phyloP scores from a whole-genome alignment of 1,139 yeast species.

The Yamadazyma mexicana region DNA sequence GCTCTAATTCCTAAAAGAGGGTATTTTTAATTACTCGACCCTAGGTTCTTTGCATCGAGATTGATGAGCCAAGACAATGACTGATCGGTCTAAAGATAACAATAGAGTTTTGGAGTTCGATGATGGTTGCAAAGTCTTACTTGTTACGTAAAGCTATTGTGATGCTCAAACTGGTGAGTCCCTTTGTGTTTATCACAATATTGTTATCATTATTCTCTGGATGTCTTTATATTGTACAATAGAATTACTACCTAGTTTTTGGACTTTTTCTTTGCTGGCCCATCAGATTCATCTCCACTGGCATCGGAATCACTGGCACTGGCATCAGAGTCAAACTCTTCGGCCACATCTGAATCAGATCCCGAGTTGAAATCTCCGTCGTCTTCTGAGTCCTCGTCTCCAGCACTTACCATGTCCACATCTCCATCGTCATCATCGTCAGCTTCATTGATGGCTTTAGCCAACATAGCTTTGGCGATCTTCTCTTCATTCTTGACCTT shows the following conservation, averaged over 20 bases:
- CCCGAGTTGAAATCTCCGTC: slow-evolving; percentile 69
- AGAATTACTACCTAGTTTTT: slow-evolving; percentile 22
- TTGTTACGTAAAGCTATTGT: too few species aligned
- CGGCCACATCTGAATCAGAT: slow-evolving; percentile 74
- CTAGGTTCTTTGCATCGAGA: too few species aligned
- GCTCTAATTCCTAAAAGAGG: not conserved
- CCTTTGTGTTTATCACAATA: too few species aligned
- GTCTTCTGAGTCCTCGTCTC: slow-evolving; percentile 66
- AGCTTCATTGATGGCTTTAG: slow-evolving; percentile 71
- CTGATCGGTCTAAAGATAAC: too few species aligned
- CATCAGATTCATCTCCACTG: slow-evolving; percentile 33
- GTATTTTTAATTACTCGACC: not conserved
- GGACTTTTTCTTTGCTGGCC: slow-evolving; percentile 48
- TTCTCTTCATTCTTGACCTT: slow-evolving; percentile 86
- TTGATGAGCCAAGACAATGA: too few species aligned
- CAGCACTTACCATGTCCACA: slow-evolving; percentile 75
- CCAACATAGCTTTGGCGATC: slow-evolving; percentile 78
- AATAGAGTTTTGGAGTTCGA: too few species aligned
- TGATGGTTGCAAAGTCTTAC: too few species aligned
- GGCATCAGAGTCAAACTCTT: slow-evolving; percentile 82
- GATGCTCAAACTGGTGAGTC: too few species aligned
- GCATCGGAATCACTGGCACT: slow-evolving; percentile 36
- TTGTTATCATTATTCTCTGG: too few species aligned
- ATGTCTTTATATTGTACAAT: not conserved
- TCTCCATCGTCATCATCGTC: slow-evolving; percentile 55